These are phyloP conservation scores for Pichia kudriavzevii DNA, from an alignment of 1,139 yeast genomes.

Conservation along the genomic window DNA sequence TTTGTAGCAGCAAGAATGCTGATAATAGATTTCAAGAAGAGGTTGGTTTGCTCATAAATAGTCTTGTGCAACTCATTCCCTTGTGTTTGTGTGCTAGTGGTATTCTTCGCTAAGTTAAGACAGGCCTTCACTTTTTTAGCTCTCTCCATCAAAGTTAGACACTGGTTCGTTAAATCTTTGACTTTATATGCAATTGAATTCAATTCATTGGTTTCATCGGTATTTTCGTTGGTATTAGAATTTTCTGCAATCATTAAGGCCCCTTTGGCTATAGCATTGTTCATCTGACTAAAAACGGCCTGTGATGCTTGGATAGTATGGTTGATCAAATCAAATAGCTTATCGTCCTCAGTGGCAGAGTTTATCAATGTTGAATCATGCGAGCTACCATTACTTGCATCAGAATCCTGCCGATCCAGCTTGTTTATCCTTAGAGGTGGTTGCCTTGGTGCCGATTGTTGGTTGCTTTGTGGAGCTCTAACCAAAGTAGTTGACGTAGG, in stretches of 20 bases:
- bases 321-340: slow-evolving; percentile 64
- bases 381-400: slow-evolving; percentile 15
- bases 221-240: slow-evolving; percentile 5
- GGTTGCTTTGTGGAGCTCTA: slow-evolving; percentile 7
- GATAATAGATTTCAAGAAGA: slow-evolving; percentile 75
- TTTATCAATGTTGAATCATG: slow-evolving; percentile 5
- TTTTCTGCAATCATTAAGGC: slow-evolving; percentile 47
- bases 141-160: slow-evolving; percentile 72
- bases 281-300: slow-evolving; percentile 70
- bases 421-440: slow-evolving; percentile 19
- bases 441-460: slow-evolving; percentile 19
- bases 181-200: slow-evolving; percentile 48
- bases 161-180: slow-evolving; percentile 71
- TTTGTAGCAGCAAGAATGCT: slow-evolving; percentile 79
- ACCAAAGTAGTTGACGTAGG: slow-evolving; percentile 9
- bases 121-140: slow-evolving; percentile 60
- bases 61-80: slow-evolving; percentile 52
- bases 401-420: slow-evolving; percentile 26
- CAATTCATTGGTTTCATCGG: slow-evolving; percentile 4
- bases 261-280: slow-evolving; percentile 65
- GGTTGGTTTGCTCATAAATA: slow-evolving; percentile 83
- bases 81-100: slow-evolving; percentile 35
- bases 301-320: slow-evolving; percentile 74
- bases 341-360: slow-evolving; percentile 57
- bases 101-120: slow-evolving; percentile 34